Evolutionary conservation across 2,329 filamentous ascomycete genomes (phyloP), one percentile per base, ranked within the genome.

Genomic region (Aureobasidium sp.): DNA sequence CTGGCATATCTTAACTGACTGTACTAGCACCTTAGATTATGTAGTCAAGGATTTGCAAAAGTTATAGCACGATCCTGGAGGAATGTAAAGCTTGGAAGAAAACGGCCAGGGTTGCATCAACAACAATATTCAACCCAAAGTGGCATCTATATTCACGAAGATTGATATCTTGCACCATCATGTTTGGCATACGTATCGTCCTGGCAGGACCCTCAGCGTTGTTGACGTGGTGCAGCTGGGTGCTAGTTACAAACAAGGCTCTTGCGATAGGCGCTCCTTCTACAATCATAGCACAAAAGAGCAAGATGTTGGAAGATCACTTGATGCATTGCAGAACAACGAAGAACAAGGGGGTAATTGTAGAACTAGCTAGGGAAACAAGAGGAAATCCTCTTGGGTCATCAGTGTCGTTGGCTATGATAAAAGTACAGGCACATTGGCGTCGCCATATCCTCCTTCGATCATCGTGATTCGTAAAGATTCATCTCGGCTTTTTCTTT

Each of bases 401-500:
- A 46, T 57, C 53, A 57, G 39, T 39, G 39, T 57, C 53, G 29
- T 57, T 46, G 53, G n/a, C 27, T 57, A 44, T 24, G 41, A 57
- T 57, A 57, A 46, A 57, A 57, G 53, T 57, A 57, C 39, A 57
- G 53, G 29, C 36, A 44, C 39, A 41, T 29, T 20, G 24, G 36
- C 34, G n/a, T 43, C 53, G 41, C 37, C 39, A 46, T 46, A 17
- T 60, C 46, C 46, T 60, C 57, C 46, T 51, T 36, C 34, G 20
- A 26, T 60, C 46, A 51, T 60, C 57, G 43, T 60, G 57, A 60
- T 60, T 60, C 57, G 37, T 60, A 60, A 51, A 60, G 46, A 43
- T 60, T 60, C 57, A 60, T 60, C 9, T 36, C 36, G 41, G 26
- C 39, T 57, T 46, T 46, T 57, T 34, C 37, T n/a, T 47, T 32